A percentile compares a stretch with the other conserved stretches of the same genome.
Conservation (phyloP, 805 yeast genomes). For the Zygosaccharomyces gambellarensis region DNA sequence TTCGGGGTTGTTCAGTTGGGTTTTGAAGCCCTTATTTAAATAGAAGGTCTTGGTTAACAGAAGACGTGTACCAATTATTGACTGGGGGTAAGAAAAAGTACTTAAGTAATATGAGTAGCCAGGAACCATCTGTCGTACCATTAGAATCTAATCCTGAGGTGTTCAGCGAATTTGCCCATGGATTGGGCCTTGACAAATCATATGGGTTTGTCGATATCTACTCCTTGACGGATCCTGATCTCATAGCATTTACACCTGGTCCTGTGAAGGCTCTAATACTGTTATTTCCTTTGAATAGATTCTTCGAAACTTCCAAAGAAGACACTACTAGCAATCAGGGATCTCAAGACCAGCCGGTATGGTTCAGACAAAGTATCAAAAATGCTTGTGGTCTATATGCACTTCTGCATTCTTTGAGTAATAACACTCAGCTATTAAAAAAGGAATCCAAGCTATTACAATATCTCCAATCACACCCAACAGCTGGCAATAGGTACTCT, state of each 20-base stretch:
- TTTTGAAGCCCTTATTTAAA: not conserved
- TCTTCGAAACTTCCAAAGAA: conserved; percentile 51
- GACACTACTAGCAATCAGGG: conserved; percentile 6
- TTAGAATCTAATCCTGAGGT: conserved; percentile 87
- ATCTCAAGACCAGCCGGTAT: conserved; percentile 35
- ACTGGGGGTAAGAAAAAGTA: not conserved
- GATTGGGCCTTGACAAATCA: conserved; percentile 59
- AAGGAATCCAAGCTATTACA: conserved; percentile 19
- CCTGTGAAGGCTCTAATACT: conserved; percentile 75
- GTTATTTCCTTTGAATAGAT: conserved; percentile 70
- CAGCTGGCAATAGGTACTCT: conserved; percentile 42
- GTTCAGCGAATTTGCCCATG: conserved; percentile 62
- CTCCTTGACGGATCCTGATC: conserved; percentile 78
- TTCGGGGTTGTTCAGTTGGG: not conserved
- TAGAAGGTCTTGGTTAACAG: not conserved
- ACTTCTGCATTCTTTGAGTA: conserved; percentile 57
- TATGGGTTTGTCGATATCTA: conserved; percentile 74
- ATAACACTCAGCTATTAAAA: conserved; percentile 29
- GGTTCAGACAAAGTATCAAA: conserved; percentile 80
- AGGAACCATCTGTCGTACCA: conserved; percentile 58
- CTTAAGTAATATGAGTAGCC: conserved; percentile 2
- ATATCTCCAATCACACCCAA: conserved; percentile 15
- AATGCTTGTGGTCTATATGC: conserved; percentile 96
- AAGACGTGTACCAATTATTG: not conserved
- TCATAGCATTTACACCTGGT: conserved; percentile 72